Evolutionary conservation across 2,329 filamentous ascomycete genomes (phyloP).

Genomic region (Aspergillus aculeatinus): DNA sequence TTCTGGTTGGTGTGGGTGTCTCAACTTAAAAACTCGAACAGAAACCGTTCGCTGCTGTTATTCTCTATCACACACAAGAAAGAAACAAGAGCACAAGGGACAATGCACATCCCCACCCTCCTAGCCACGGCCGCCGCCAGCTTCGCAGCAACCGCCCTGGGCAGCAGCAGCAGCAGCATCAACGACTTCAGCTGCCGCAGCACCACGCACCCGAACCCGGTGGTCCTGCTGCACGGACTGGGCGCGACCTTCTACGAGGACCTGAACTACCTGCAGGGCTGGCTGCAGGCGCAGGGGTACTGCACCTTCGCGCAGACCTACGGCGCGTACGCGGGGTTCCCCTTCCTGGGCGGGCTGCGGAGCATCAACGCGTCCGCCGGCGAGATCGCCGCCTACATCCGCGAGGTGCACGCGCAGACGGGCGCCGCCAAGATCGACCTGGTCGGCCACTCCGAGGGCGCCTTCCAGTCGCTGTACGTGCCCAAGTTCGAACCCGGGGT

Average conservation of each 20-base stretch:
- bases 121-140: background rate
- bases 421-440: constrained; percentile 41
- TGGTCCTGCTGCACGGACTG: constrained; percentile 39
- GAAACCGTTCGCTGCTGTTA: no score
- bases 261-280: constrained; percentile 37
- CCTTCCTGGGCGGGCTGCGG: constrained; percentile 40
- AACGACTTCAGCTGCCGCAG: constrained; percentile 39
- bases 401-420: constrained; percentile 36
- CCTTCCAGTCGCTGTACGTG: constrained; percentile 42
- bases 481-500: constrained; percentile 38
- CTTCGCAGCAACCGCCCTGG: constrained; percentile 17
- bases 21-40: no score
- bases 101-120: constrained; percentile 20
- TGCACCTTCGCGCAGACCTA: constrained; percentile 47
- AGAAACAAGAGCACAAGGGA: background rate
- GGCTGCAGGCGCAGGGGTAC: constrained; percentile 39
- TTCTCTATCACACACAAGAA: no score
- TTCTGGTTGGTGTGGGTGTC: no score
- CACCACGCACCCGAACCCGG: constrained; percentile 29
- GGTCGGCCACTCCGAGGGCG: constrained; percentile 48
- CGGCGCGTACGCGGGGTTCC: constrained; percentile 39
- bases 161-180: constrained; percentile 23
- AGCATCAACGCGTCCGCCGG: constrained; percentile 40
- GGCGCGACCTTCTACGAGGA: constrained; percentile 41
- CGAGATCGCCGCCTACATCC: constrained; percentile 43